Evolutionary conservation across 495 filamentous ascomycete genomes (phyloP).

Genomic region (Glonium stellatum): DNA sequence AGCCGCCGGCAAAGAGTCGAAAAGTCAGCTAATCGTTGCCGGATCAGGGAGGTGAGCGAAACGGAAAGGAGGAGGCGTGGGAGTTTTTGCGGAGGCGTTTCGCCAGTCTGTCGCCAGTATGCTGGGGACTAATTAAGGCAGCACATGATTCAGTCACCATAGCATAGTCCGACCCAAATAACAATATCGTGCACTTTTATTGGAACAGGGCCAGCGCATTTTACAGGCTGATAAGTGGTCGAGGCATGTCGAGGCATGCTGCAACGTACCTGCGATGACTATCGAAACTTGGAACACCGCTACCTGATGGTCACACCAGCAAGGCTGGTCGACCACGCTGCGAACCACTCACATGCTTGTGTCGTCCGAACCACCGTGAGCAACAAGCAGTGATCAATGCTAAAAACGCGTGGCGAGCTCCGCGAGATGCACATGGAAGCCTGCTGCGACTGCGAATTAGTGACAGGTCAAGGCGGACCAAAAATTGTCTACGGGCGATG

Average conservation of each 20-base stretch:
- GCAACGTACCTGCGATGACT: constrained; percentile 7
- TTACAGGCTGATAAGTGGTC: background rate
- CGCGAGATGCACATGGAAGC: background rate
- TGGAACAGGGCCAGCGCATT: constrained; percentile 1
- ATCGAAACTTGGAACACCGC: constrained; percentile 12
- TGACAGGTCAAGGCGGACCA: constrained; percentile 4
- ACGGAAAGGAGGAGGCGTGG: constrained; percentile 1
- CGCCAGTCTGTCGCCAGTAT: constrained; percentile 24
- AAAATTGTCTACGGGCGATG: no score
- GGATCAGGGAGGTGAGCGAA: constrained; percentile 14
- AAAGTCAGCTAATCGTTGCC: constrained; percentile 17
- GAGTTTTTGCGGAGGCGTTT: constrained; percentile 21
- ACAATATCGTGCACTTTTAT: background rate
- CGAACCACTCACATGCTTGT: constrained; percentile 7
- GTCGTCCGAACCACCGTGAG: background rate
- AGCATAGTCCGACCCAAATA: constrained; percentile 3
- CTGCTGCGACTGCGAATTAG: constrained; percentile 6
- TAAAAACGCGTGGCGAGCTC: constrained; percentile 14
- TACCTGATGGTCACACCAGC: constrained; percentile 2
- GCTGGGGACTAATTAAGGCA: constrained; percentile 16
- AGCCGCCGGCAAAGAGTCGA: background rate
- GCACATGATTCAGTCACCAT: constrained; percentile 25
- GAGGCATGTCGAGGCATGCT: background rate
- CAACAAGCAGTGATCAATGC: background rate
- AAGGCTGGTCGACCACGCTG: background rate